Base-by-base conservation (phyloP, 345 rosid genomes). In the Salix koriyanagi region DNA sequence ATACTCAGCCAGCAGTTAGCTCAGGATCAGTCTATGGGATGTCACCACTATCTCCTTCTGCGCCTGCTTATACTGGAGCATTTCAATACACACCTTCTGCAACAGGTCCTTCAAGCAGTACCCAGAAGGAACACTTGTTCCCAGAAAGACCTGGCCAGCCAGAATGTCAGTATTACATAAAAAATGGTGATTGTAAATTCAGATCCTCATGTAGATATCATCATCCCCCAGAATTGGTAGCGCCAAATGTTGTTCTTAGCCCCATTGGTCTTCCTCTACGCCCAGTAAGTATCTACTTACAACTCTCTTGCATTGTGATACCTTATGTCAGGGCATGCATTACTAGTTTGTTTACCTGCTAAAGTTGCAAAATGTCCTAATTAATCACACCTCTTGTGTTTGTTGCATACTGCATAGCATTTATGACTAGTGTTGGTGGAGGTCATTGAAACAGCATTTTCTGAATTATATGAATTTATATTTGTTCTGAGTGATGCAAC, bases 91-190 rank as follows among this genome's bases (percentile, higher is more conserved):
- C 81, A 19, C 89, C 85, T 71, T 66, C 87, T 71, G 77, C 89
- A 68, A 66, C 79, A 36, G 89, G 84, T 77, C 85, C 89, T 73
- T 88, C 93, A 19, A 88, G 84, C 80, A 86, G 87, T 71, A 76
- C 72, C 75, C 89, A 86, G 85, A 89, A 80, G 82, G 98, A 92
- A 39, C 86, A 79, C 18, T 60, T 78, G 42, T 94, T 90, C 87
- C 99, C 99, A 4, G 93, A 91, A 74, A 88, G 97, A 80, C 97
- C 90, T 37, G 97, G 92, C 75, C 92, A 93, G 65, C 97, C 91
- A 3, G 97, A 93, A 70, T 93, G 99, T 85, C 97, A 86, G 73
- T 85, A 89, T 85, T 96, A 85, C 86, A 70, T 92, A 89, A 96
- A 87, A 86, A 96, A 94, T 6, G 94, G 98, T 26, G 91, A 91